Base-by-base conservation (phyloP, 176 grass and related monocot genomes). In the Pharus latifolius region DNA sequence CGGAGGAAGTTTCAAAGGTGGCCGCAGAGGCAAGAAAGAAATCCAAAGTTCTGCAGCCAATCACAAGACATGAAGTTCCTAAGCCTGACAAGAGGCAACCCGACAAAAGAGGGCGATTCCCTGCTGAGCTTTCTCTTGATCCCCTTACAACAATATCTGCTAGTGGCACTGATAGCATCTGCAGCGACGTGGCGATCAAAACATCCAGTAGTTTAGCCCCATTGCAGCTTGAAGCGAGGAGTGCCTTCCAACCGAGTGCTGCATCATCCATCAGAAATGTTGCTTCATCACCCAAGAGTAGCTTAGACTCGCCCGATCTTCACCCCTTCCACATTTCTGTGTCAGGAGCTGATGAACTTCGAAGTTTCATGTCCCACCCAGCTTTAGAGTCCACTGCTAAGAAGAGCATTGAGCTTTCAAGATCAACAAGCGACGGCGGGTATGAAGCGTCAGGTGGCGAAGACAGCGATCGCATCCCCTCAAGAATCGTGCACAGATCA, bases 381-480 rank as follows among this genome's bases (percentile, higher is more conserved):
- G 51, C 53, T n/a, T 65, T 67, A 33, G 81, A 78, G 12, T 17
- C 65, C 10, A 60, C 72, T 58, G 47, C 49, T 27, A 86, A 67
- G 16, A 94, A 63, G 48, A 84, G 83, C 37, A 74, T 84, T 29
- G 65, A 80, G 2, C 76, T 86, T 30, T 89, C 91, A 23, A 82
- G 91, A 38, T 94, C 91, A 0, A 87, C 91, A 3, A 94, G 91
- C 6, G n/a, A n/a, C n/a, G 91, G 88, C 2, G 91, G 91, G 1
- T 87, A 94, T 42, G 91, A 89, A 65, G 91, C 91, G 23, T 94
- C 91, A 7, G 91, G 86, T 60, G 91, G 86, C 0, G 91, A 89
- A 63, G 91, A 94, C 31, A 80, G 82, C 9, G 91, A 94, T 25
- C 73, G 86, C 27, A 94, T 94, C 44, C 91, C 91, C 0, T 87